Percentiles rank a stretch among this genome's conserved stretches.
These are phyloP conservation scores for Daldinia grandis DNA, from an alignment of 495 filamentous ascomycete species.

Conservation along the genomic window DNA sequence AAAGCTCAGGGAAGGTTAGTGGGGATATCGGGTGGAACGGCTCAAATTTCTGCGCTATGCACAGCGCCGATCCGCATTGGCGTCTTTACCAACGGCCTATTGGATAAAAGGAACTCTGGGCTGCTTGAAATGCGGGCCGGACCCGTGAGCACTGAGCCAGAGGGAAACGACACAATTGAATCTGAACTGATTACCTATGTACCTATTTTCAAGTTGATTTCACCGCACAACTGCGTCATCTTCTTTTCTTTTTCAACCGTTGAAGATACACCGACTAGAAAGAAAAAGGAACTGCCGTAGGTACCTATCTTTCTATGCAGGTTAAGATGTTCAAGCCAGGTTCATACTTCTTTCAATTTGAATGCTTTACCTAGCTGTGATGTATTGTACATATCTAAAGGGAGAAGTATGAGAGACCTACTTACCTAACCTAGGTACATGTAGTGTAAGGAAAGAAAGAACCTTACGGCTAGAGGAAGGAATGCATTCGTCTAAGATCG, in stretches of 20 bases:
- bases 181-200: constrained; percentile 13
- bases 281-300: not conserved
- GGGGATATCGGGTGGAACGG: constrained; percentile 27
- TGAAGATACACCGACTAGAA: not conserved
- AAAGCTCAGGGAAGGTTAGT: constrained; percentile 4
- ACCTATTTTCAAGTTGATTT: constrained; percentile 17
- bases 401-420: too few relatives aligned
- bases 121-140: constrained; percentile 21
- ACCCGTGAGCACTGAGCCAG: constrained; percentile 8
- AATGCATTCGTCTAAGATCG: constrained; percentile 1
- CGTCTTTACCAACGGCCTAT: constrained; percentile 16
- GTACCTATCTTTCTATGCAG: not conserved
- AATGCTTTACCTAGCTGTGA: too few relatives aligned
- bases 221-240: constrained; percentile 30
- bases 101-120: constrained; percentile 17
- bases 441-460: not conserved
- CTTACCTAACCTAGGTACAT: not conserved
- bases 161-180: not conserved
- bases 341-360: not conserved
- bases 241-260: constrained; percentile 14
- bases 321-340: not conserved
- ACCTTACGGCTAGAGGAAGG: not conserved
- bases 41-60: constrained; percentile 9
- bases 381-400: too few relatives aligned
- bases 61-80: constrained; percentile 22